Percentiles rank a stretch among this genome's conserved stretches.
These are phyloP conservation scores for Saccharomyces pastorianus DNA, from an alignment of 1,139 yeast genomes.

Conservation along the genomic window DNA sequence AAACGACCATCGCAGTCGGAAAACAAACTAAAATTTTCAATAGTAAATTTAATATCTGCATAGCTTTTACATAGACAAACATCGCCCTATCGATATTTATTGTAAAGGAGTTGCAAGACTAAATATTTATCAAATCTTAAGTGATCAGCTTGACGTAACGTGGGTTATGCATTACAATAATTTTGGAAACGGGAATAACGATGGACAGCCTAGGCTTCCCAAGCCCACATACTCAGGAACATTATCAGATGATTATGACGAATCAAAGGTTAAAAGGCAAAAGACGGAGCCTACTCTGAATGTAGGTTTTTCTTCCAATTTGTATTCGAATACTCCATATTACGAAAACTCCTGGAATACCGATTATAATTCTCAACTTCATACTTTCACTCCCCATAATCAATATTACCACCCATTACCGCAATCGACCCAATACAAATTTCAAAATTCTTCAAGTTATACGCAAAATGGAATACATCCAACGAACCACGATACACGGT, in stretches of 20 bases:
- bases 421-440: neutral
- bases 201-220: slow-evolving; percentile 12
- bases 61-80: neutral
- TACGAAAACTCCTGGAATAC: neutral
- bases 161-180: neutral
- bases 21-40: neutral
- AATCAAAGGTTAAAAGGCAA: neutral
- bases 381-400: neutral
- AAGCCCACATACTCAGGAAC: slow-evolving; percentile 27
- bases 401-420: neutral
- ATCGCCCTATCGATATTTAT: no score
- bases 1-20: neutral
- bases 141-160: neutral
- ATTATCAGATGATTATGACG: slow-evolving; percentile 2
- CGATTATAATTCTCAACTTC: neutral
- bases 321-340: neutral
- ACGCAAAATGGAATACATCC: neutral
- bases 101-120: no score
- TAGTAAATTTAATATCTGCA: neutral
- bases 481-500: neutral
- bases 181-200: neutral
- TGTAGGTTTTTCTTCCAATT: neutral
- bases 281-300: slow-evolving; percentile 1
- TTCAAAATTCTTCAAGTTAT: neutral
- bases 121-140: neutral